phyloP scores from a whole-genome alignment of 345 rosid species.

The Psidium guajava region DNA sequence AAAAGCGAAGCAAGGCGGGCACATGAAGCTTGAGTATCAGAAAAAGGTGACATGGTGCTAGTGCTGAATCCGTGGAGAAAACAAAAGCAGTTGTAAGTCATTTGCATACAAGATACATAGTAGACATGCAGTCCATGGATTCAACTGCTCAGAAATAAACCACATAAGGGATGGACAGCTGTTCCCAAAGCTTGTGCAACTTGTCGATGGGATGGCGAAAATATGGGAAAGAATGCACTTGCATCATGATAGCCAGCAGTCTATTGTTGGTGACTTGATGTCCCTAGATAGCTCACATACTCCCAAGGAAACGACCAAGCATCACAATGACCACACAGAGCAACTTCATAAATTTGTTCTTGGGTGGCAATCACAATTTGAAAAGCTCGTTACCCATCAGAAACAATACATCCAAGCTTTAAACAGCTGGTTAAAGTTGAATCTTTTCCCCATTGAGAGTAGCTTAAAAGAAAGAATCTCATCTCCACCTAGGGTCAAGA shows the following conservation, averaged over 20 bases:
- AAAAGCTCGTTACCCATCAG: conserved; percentile 57
- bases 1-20: conserved; percentile 97
- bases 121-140: conserved; percentile 98
- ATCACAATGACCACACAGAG: conserved; percentile 61
- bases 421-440: conserved; percentile 56
- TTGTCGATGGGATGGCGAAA: conserved; percentile 79
- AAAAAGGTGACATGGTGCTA: conserved; percentile 70
- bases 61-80: conserved; percentile 79
- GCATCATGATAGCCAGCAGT: conserved; percentile 66
- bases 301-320: conserved; percentile 64
- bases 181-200: conserved; percentile 67
- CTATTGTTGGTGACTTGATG: conserved; percentile 51
- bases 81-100: conserved; percentile 90
- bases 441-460: conserved; percentile 73
- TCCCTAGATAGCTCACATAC: conserved; percentile 45
- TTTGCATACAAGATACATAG: conserved; percentile 82
- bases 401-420: conserved; percentile 69
- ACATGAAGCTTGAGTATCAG: conserved; percentile 91
- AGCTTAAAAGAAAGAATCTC: conserved; percentile 50
- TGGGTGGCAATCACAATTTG: conserved; percentile 67
- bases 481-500: conserved; percentile 65
- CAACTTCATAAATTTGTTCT: conserved; percentile 53
- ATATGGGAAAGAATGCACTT: conserved; percentile 73
- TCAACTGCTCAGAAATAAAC: conserved; percentile 88
- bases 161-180: conserved; percentile 76